Base-by-base conservation (phyloP, 768 basidiomycete genomes). In the Porphyrellus cyaneotinctus region DNA sequence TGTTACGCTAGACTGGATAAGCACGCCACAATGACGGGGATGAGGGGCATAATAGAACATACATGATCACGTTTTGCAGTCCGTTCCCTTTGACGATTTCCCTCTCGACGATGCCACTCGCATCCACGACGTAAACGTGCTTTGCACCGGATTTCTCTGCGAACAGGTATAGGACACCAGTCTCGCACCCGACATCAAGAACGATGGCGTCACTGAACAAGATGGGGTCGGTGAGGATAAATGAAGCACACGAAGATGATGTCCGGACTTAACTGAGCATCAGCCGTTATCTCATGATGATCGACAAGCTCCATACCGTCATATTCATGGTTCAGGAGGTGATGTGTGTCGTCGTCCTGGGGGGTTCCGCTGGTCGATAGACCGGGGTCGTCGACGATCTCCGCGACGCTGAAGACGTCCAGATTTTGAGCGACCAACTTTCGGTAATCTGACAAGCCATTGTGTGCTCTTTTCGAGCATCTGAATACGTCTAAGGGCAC, bases 101-200 rank as follows among this genome's bases (percentile, higher is more conserved):
- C 58, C 85, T 89, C 41, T 79, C 77, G 0, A 84, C 87, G 53
- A 97, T 85, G 46, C 84, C 81, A 53, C 90, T 92, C 3, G 95
- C 95, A 54, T 97, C 95, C 35, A 97, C 85, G 15, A 93, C 90
- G 54, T 91, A 87, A 9, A 97, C 95, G 23, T 85, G 83, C 66
- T 87, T 88, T 12, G 95, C 95, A 14, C 95, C 95, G 1, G 90
- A 86, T 49, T 82, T 78, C 2, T 95, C 95, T 6, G 92, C 92
- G 61, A 97, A 89, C 54, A 97, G 76, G 22, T 90, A 92, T 11
- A 97, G 76, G 44, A 97, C 93, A 2, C 95, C 91, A 0, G 95
- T 97, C 1, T 95, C 95, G 61, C 95, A 98, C 6, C 95, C 95
- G 22, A 97, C 94, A 60, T 97, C 95, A 53, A 98, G 83, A 6